Evolutionary conservation across 2,329 filamentous ascomycete species (phyloP).

Genomic region (Rhynchosporium graminicola): DNA sequence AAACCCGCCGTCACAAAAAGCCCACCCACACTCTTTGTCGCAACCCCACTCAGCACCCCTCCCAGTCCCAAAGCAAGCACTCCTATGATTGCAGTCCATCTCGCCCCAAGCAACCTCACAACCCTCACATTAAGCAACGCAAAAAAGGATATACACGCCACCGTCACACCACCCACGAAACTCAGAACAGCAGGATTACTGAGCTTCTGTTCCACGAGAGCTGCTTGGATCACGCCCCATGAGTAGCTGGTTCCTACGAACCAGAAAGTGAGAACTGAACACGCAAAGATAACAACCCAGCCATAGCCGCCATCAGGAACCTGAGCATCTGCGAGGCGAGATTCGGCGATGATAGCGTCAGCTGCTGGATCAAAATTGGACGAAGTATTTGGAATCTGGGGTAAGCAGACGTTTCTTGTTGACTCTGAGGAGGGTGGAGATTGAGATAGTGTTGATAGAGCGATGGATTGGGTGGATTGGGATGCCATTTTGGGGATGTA

Average conservation of each 20-base stretch:
- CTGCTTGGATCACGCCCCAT: slow-evolving; percentile 63
- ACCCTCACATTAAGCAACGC: slow-evolving; percentile 55
- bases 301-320: slow-evolving; percentile 58
- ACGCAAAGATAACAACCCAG: slow-evolving; percentile 55
- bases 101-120: slow-evolving; percentile 51
- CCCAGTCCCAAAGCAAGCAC: slow-evolving; percentile 52
- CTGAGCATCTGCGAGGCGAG: slow-evolving; percentile 47
- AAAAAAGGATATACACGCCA: slow-evolving; percentile 52
- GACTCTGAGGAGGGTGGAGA: not conserved
- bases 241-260: slow-evolving; percentile 56
- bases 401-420: slow-evolving; percentile 9
- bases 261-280: slow-evolving; percentile 56
- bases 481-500: slow-evolving; percentile 3
- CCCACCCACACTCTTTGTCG: slow-evolving; percentile 47
- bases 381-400: not conserved
- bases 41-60: slow-evolving; percentile 50
- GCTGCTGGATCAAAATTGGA: slow-evolving; percentile 31
- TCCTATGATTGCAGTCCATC: slow-evolving; percentile 50
- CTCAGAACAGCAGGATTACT: slow-evolving; percentile 54
- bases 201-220: slow-evolving; percentile 51
- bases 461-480: slow-evolving; percentile 21
- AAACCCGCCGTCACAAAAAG: slow-evolving; percentile 52
- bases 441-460: slow-evolving; percentile 8
- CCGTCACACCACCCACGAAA: slow-evolving; percentile 57
- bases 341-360: slow-evolving; percentile 46